Conservation (phyloP, 257 asterid species). For the Penstemon newberryi region DNA sequence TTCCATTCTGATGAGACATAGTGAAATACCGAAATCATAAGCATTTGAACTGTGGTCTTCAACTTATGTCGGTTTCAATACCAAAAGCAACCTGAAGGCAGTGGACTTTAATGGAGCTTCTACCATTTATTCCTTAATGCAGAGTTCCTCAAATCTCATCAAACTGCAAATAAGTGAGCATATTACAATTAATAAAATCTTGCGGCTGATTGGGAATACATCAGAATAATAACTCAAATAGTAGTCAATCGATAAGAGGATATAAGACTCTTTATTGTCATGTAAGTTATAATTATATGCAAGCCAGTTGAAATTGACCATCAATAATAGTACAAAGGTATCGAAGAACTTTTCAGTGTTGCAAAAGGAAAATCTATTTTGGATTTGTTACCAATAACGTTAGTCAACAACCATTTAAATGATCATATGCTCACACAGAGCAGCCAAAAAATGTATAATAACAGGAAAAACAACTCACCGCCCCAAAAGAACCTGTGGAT, state of each 20-base stretch:
- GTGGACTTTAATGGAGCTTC: conserved; percentile 13
- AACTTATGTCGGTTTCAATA: background rate
- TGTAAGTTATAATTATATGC: no score
- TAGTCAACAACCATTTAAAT: background rate
- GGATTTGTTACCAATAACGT: background rate
- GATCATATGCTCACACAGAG: background rate
- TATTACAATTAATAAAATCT: background rate
- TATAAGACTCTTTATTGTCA: no score
- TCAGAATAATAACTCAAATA: no score
- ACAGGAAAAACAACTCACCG: conserved; percentile 49
- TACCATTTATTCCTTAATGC: conserved; percentile 27
- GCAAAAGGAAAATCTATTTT: no score
- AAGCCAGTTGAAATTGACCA: no score
- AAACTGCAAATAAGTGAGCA: conserved; percentile 50
- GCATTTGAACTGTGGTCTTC: background rate
- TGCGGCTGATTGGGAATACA: background rate
- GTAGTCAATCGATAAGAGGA: no score
- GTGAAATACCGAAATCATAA: background rate
- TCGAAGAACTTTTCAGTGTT: no score
- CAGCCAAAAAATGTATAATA: conserved; percentile 16
- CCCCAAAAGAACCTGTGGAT: conserved; percentile 68
- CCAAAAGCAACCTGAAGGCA: conserved; percentile 7
- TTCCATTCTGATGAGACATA: conserved; percentile 2
- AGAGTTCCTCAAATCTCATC: conserved; percentile 68
- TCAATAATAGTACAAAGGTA: no score